These are phyloP conservation scores for Cydonia oblonga DNA, from an alignment of 331 rosid species.

Conservation along the genomic window DNA sequence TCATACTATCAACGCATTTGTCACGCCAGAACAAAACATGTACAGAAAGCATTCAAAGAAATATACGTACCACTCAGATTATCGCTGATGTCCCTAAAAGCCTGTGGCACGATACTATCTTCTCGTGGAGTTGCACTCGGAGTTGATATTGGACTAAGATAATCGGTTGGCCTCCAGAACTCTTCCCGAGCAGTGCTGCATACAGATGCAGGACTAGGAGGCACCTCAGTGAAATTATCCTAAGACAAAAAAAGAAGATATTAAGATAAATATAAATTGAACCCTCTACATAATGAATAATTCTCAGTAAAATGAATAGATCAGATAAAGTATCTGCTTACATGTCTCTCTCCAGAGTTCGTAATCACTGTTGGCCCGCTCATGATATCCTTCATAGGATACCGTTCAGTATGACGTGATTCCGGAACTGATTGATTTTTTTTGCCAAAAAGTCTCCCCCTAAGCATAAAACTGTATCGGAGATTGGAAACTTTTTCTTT, in stretches of 20 bases:
- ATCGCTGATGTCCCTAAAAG: slow-evolving; percentile 77
- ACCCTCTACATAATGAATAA: not conserved
- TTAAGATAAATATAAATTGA: slow-evolving; percentile 4
- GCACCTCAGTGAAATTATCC: slow-evolving; percentile 99
- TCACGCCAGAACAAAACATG: not conserved
- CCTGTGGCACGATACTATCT: slow-evolving; percentile 45
- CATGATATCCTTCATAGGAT: slow-evolving; percentile 49
- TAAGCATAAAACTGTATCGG: slow-evolving; percentile 52
- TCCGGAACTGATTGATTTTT: slow-evolving; percentile 52
- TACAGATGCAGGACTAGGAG: slow-evolving; percentile 97
- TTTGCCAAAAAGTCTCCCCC: slow-evolving; percentile 70
- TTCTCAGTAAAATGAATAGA: not conserved
- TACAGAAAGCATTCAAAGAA: not conserved
- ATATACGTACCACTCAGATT: slow-evolving; percentile 55
- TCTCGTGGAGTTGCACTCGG: slow-evolving; percentile 66
- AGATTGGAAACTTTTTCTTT: slow-evolving; percentile 79
- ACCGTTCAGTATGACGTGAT: slow-evolving; percentile 32
- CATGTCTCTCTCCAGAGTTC: slow-evolving; percentile 60
- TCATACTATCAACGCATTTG: not conserved
- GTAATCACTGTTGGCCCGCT: slow-evolving; percentile 82
- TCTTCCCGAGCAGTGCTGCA: slow-evolving; percentile 93
- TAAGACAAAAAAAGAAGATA: slow-evolving; percentile 19
- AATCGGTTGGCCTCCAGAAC: slow-evolving; percentile 57
- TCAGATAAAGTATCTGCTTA: slow-evolving; percentile 27
- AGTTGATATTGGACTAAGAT: slow-evolving; percentile 69